These are phyloP conservation scores for Populus nigra DNA, from an alignment of 345 rosid genomes.

Conservation along the genomic window DNA sequence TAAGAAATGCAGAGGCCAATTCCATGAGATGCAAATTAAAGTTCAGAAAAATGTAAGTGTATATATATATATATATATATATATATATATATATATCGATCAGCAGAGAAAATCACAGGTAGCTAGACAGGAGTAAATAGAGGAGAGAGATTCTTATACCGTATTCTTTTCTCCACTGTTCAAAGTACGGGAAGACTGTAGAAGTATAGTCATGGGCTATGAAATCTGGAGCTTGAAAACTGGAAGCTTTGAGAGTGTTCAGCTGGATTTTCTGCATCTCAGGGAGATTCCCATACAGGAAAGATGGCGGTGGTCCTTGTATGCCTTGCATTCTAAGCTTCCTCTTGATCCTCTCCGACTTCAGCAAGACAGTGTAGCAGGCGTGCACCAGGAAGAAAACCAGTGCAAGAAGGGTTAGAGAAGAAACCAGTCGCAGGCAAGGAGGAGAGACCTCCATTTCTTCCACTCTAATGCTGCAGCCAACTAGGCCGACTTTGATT, in stretches of 20 bases:
- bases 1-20: too few species aligned
- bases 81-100: too few species aligned
- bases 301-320: conserved; percentile 59
- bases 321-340: conserved; percentile 61
- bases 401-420: not conserved
- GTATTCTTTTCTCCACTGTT: conserved; percentile 70
- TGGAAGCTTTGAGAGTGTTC: conserved; percentile 1
- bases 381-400: conserved; percentile 19
- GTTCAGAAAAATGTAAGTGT: too few species aligned
- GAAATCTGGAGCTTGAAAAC: conserved; percentile 19
- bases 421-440: not conserved
- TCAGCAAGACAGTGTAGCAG: conserved; percentile 22
- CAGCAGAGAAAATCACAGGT: too few species aligned
- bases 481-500: not conserved
- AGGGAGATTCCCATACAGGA: conserved; percentile 56
- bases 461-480: not conserved
- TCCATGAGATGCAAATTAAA: too few species aligned
- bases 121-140: not conserved
- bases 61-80: too few species aligned
- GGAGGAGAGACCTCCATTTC: conserved; percentile 1
- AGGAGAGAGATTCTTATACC: conserved; percentile 35
- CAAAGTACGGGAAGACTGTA: conserved; percentile 69
- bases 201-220: conserved; percentile 70
- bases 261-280: conserved; percentile 63
- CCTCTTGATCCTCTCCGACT: conserved; percentile 30